phyloP scores from a whole-genome alignment of 1,284 basidiomycete species.

The Kalmanozyma brasiliensis region DNA sequence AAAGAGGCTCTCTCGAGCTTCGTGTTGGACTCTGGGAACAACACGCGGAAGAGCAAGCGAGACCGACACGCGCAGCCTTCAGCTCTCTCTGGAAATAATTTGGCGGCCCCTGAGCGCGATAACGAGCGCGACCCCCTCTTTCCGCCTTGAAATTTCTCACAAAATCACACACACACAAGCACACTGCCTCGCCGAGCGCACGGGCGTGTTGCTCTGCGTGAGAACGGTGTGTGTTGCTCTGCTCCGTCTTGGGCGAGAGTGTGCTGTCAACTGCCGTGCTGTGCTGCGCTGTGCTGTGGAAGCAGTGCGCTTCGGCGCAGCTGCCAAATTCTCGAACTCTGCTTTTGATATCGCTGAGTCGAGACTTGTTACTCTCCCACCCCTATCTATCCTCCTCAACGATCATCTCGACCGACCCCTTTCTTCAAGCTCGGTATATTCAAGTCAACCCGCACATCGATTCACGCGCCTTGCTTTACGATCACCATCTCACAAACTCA shows the following conservation, averaged over 20 bases:
- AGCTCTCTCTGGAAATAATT: slow-evolving; percentile 1
- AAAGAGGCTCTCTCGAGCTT: no score
- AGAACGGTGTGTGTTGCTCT: slow-evolving; percentile 5
- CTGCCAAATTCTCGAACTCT: neutral
- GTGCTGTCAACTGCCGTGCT: neutral
- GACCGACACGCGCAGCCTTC: slow-evolving; percentile 1
- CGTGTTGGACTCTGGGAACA: slow-evolving; percentile 3
- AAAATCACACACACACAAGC: neutral
- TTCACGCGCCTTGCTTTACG: slow-evolving; percentile 8
- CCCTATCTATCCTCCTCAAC: slow-evolving; percentile 25
- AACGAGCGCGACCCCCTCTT: neutral
- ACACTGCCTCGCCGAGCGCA: slow-evolving; percentile 3
- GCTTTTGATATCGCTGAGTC: no score
- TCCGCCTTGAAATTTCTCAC: neutral
- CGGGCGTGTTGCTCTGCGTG: slow-evolving; percentile 5
- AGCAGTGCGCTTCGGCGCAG: no score
- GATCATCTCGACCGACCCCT: slow-evolving; percentile 16
- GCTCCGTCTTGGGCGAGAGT: no score
- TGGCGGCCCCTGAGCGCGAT: neutral
- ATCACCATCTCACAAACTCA: slow-evolving; percentile 15
- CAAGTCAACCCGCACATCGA: neutral
- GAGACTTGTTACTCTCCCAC: no score
- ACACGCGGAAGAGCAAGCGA: no score
- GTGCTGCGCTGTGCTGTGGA: neutral
- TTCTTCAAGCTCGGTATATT: neutral